These are phyloP conservation scores for Triangularia setosa DNA, from an alignment of 2,329 filamentous ascomycete genomes.

Conservation along the genomic window DNA sequence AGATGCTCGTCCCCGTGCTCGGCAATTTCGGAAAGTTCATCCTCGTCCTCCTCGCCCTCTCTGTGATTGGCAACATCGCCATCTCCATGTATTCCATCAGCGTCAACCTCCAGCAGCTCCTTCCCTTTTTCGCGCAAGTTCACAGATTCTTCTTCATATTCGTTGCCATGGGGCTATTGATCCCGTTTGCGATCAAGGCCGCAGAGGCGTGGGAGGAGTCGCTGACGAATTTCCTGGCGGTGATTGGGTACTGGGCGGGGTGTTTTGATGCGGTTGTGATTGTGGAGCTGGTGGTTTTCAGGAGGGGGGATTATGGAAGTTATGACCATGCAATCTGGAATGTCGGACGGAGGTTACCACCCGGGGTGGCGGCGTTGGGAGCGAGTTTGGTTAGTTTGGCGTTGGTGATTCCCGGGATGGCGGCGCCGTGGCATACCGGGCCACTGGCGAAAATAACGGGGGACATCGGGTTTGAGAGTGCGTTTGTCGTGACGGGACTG, in stretches of 20 bases:
- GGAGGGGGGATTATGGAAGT: constrained; percentile 39
- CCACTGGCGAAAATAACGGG: constrained; percentile 58
- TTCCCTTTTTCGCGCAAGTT: constrained; percentile 52
- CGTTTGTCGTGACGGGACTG: constrained; percentile 48
- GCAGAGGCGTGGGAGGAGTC: constrained; percentile 54
- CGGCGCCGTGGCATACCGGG: constrained; percentile 57
- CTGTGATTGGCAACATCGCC: constrained; percentile 42
- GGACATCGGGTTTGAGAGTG: constrained; percentile 64
- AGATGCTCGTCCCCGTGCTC: constrained; percentile 42
- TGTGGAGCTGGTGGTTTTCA: constrained; percentile 47
- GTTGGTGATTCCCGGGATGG: constrained; percentile 57
- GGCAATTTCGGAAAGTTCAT: constrained; percentile 46
- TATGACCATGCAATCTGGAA: constrained; percentile 49
- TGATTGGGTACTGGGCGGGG: constrained; percentile 58
- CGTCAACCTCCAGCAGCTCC: constrained; percentile 49
- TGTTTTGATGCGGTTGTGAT: constrained; percentile 50
- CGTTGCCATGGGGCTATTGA: constrained; percentile 55
- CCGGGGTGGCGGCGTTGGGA: constrained; percentile 44
- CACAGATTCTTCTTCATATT: constrained; percentile 57
- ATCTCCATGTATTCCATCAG: constrained; percentile 38
- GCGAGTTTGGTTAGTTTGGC: constrained; percentile 45
- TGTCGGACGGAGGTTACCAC: constrained; percentile 41
- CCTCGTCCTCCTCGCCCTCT: constrained; percentile 42
- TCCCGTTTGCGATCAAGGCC: constrained; percentile 54
- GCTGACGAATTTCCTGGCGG: constrained; percentile 52